These are phyloP conservation scores for Rhizophagus prolifer DNA, from an alignment of 192 early-diverging fungal species.

Conservation along the genomic window DNA sequence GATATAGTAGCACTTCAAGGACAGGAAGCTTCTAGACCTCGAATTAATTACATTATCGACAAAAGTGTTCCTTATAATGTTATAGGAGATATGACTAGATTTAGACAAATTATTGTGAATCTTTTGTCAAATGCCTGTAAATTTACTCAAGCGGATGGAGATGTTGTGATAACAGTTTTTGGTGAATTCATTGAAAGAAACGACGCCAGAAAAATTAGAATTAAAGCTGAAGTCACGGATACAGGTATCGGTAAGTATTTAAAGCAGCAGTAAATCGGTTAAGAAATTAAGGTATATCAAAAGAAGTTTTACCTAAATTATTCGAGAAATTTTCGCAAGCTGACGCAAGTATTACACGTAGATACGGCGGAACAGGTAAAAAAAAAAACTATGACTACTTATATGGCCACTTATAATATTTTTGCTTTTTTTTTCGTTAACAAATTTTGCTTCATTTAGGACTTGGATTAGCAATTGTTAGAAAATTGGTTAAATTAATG, in stretches of 20 bases:
- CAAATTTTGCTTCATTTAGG: background rate
- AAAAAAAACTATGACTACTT: too few species aligned
- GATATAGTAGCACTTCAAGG: slow-evolving; percentile 42
- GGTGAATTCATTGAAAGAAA: background rate
- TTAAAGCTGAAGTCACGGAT: slow-evolving; percentile 36
- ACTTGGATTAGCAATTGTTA: slow-evolving; percentile 42
- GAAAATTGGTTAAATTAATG: slow-evolving; percentile 41
- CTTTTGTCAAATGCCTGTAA: slow-evolving; percentile 59
- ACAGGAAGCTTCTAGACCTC: slow-evolving; percentile 20
- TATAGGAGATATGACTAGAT: slow-evolving; percentile 52
- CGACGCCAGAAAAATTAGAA: background rate
- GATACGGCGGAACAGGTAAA: slow-evolving; percentile 46
- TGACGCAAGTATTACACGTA: slow-evolving; percentile 45
- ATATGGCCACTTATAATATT: too few species aligned
- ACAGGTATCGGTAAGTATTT: slow-evolving; percentile 42
- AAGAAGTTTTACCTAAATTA: slow-evolving; percentile 28
- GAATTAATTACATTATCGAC: slow-evolving; percentile 29
- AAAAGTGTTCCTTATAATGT: slow-evolving; percentile 38
- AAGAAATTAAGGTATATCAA: slow-evolving; percentile 6
- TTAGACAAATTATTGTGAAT: slow-evolving; percentile 55
- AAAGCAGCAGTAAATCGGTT: background rate
- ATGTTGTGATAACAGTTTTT: slow-evolving; percentile 28
- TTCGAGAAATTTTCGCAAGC: slow-evolving; percentile 50
- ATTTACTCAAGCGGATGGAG: slow-evolving; percentile 41
- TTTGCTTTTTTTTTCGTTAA: too few species aligned